A percentile compares a stretch with the other conserved stretches of the same genome.
phyloP scores from a whole-genome alignment of 208 protist genomes.

The Acanthamoeba royreba region DNA sequence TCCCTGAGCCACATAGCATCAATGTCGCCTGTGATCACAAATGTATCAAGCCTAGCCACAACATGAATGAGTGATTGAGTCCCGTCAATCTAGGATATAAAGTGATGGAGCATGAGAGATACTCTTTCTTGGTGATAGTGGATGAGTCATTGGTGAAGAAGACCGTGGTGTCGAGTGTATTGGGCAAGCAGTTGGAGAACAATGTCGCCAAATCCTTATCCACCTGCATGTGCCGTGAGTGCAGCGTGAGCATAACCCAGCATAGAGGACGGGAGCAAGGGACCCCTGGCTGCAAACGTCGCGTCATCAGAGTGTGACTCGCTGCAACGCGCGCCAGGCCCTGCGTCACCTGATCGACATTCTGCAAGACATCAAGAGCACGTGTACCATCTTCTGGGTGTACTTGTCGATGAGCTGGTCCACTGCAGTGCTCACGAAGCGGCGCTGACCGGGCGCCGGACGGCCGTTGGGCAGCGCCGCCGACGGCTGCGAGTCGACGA shows the following conservation, averaged over 20 bases:
- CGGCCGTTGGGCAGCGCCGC: background rate
- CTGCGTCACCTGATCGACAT: too few relatives aligned
- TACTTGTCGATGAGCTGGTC: background rate
- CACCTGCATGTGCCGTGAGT: background rate
- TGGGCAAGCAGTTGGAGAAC: conserved; percentile 65
- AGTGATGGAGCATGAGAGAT: background rate
- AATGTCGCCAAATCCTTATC: conserved; percentile 54
- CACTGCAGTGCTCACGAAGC: background rate
- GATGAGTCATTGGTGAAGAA: background rate
- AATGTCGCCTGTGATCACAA: conserved; percentile 71
- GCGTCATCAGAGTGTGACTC: too few relatives aligned
- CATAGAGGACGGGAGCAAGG: too few relatives aligned
- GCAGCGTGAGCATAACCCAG: too few relatives aligned
- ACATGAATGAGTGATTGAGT: too few relatives aligned
- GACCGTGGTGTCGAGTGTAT: conserved; percentile 70
- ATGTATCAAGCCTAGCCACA: conserved; percentile 11
- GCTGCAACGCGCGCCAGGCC: too few relatives aligned
- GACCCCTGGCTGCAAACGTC: too few relatives aligned
- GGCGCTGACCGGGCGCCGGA: background rate
- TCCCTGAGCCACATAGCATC: conserved; percentile 70
- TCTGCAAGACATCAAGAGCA: too few relatives aligned
- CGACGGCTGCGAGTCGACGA: background rate
- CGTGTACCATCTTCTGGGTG: background rate
- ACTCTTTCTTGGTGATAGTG: background rate
- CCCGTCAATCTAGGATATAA: too few relatives aligned